Evolutionary conservation across 257 asterid genomes (phyloP), one percentile per base, ranked within the genome.

Genomic region (Ajuga chamaepitys): DNA sequence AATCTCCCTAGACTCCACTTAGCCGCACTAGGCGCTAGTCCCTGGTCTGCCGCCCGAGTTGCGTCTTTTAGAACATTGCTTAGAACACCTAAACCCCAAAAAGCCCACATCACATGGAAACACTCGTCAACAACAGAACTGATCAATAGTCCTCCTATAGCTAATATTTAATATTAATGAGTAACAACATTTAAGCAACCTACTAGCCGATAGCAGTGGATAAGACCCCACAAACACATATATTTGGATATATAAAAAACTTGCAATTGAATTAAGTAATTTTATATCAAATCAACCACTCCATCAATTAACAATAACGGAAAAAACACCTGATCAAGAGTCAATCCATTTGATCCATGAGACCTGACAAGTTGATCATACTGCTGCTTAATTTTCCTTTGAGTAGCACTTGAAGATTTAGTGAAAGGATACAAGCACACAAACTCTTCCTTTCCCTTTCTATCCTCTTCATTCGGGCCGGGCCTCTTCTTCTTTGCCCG

Each of bases 341-440:
- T 91, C 75, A 86, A 78, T 44, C 84, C 85, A 22, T 80, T 84
- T 72, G 95, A 81, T 71, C 78, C 93, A 60, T 91, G 85, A 53
- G 91, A 86, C 82, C 75, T 88, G 10, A 84, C 94, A 71, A 91
- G 89, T 61, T 84, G 85, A 74, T 91, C 95, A 71, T 88, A 88
- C 42, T 82, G 87, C 47, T 78, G 86, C 74, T 84, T 91, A 65
- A 91, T 84, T 73, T 84, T 91, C 76, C 96, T 86, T 48, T 91
- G 98, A 60, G 87, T 77, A 21, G 91, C 87, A 71, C 95, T 88
- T 0, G 80, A 72, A 41, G 89, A 78, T 62, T 84, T 82, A 3
- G 91, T 84, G 64, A 83, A 88, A 5, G 96, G 96, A 81, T 79
- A 91, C 61, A 81, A 55, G 63, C 82, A 81, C 4, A 85, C 85